Base-by-base conservation (phyloP, 352 stramenopile genomes). In the Phytophthora pistaciae region DNA sequence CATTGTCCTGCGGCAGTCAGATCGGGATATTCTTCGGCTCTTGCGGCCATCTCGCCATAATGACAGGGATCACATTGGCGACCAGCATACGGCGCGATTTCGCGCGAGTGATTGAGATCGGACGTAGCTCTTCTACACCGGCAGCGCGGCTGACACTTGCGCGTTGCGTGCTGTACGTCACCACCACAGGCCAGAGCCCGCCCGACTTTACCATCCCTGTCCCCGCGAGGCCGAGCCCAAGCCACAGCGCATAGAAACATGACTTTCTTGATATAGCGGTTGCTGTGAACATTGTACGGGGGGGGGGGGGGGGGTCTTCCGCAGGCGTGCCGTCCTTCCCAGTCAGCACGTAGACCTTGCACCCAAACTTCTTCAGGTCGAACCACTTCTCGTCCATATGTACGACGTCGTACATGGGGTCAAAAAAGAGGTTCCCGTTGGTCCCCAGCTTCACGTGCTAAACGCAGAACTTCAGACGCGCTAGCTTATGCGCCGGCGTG, bases 331-430 rank as follows among this genome's bases (percentile, higher is more conserved):
- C 31, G 8, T 66, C 48, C 10, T 60, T 58, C 7, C 60, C 60
- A 7, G 49, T 55, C 36, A 66, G 18, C 2, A 66, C 9, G 33
- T 60, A 66, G 1, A 66, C 46, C 3, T 27, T 38, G 21, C 59
- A 9, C 2, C n/a, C 29, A 31, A 60, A 11, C 8, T 66, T 59
- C 60, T 66, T 60, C 1, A 66, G 18, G 16, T 55, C 60, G 29
- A 33, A 66, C 60, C 49, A 66, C 21, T 66, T 66, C 21, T 66
- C 60, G n/a, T 60, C 50, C 1, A 56, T 44, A 21, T 66, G 23
- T 3, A 66, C 60, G 14, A 58, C 23, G 25, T 66, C 36, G 8
- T 44, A 60, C 50, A 59, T 33, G 29, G 29, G 29, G 29, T 33
- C 29, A 16, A 66, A 40, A 10, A 31, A 11, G n/a, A 23, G 44